A percentile compares a stretch with the other conserved stretches of the same genome.
Evolutionary conservation across 2,329 filamentous ascomycete genomes (phyloP).

Genomic region (Albophoma yamanashiensis): DNA sequence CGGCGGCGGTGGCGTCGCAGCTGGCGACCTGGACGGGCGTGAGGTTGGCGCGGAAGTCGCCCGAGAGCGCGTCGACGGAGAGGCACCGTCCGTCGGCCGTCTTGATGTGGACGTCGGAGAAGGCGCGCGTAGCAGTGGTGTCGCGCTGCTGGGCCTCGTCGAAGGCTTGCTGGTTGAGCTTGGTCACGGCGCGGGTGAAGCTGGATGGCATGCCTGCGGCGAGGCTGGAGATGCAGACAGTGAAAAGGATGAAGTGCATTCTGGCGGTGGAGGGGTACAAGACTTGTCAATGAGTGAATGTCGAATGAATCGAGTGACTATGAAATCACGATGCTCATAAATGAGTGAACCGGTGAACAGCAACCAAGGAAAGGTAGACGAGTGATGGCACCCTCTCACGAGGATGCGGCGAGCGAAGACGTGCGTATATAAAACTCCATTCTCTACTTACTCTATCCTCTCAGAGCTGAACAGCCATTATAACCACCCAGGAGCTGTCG

Average conservation of each 20-base stretch:
- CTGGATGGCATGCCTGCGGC: not conserved
- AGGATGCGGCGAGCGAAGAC: not conserved
- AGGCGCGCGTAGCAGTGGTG: conserved; percentile 29
- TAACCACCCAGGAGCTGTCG: not conserved
- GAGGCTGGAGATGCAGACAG: not conserved
- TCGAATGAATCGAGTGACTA: too few relatives aligned
- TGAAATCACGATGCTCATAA: not conserved
- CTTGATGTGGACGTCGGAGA: conserved; percentile 32
- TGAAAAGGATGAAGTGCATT: not conserved
- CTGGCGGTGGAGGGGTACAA: rapidly evolving
- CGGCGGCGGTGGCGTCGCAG: conserved; percentile 28
- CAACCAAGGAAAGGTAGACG: not conserved
- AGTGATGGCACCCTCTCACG: not conserved
- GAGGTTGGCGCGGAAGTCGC: conserved; percentile 36
- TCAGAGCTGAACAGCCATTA: rapidly evolving
- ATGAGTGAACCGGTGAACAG: not conserved
- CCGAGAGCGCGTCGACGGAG: conserved; percentile 34
- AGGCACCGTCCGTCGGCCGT: conserved; percentile 33
- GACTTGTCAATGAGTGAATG: not conserved
- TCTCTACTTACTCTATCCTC: too few relatives aligned
- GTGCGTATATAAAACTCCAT: too few relatives aligned
- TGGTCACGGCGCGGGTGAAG: conserved; percentile 14
- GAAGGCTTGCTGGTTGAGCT: conserved; percentile 30
- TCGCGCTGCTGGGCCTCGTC: conserved; percentile 35
- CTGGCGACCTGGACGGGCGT: conserved; percentile 32